Percentiles rank a stretch among this genome's conserved stretches.
Conservation (phyloP, 2,329 filamentous ascomycete genomes). For the Exophiala viscosa region DNA sequence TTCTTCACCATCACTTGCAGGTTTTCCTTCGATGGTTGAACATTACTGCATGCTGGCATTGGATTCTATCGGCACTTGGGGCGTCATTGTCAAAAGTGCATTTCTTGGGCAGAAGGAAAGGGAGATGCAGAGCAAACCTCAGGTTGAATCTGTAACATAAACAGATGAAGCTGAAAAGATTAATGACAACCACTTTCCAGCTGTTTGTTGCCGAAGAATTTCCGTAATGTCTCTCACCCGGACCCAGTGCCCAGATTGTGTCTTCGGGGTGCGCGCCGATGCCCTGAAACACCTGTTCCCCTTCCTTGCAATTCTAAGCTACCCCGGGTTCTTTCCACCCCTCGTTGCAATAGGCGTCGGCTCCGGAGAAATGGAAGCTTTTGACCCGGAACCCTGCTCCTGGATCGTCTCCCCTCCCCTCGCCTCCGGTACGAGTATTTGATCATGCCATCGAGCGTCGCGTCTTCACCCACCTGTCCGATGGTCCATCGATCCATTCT, state of each 20-base stretch:
- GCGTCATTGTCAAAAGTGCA: constrained; percentile 9
- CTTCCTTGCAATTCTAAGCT: constrained; percentile 2
- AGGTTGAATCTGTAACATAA: constrained; percentile 11
- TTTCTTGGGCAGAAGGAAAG: constrained; percentile 1
- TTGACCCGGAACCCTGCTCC: not conserved
- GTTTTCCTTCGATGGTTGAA: constrained; percentile 1
- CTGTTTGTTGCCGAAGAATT: not conserved
- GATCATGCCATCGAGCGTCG: not conserved
- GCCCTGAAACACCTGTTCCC: not conserved
- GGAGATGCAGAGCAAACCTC: not conserved
- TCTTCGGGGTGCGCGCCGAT: too few relatives aligned
- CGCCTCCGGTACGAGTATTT: not conserved
- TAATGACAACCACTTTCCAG: constrained; percentile 13
- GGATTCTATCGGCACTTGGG: constrained; percentile 9
- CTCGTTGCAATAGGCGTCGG: not conserved
- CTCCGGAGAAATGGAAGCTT: constrained; percentile 20
- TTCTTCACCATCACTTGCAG: constrained; percentile 5
- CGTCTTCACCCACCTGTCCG: constrained; percentile 7
- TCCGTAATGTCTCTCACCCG: not conserved
- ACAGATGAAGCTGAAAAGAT: not conserved
- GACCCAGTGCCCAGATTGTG: not conserved
- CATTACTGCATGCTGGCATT: constrained; percentile 6
- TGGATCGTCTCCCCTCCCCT: too few relatives aligned
- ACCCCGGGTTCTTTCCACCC: constrained; percentile 8
- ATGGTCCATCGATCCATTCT: constrained; percentile 14